Percentiles rank a stretch among this genome's conserved stretches.
These are phyloP conservation scores for Fusarium hostae DNA, from an alignment of 2,329 filamentous ascomycete genomes.

Conservation along the genomic window DNA sequence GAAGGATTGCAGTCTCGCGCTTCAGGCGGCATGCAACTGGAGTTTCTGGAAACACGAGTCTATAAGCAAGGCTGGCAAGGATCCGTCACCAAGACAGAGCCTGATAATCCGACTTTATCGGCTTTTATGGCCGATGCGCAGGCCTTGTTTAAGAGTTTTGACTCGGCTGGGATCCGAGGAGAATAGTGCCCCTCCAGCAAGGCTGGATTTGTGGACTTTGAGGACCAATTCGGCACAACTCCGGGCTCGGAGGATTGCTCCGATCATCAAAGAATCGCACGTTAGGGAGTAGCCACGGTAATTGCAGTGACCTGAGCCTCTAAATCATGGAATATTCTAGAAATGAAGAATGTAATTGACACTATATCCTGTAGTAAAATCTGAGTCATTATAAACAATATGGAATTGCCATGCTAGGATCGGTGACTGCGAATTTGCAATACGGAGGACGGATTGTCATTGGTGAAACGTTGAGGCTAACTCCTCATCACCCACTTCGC, in stretches of 20 bases:
- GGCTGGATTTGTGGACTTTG: neutral
- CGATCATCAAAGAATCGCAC: rapidly evolving
- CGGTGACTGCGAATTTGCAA: neutral
- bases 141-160: neutral
- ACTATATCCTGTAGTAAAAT: neutral
- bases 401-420: rapidly evolving
- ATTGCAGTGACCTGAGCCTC: too few species aligned
- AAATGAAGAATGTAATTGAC: rapidly evolving
- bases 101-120: neutral
- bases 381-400: rapidly evolving
- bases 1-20: neutral
- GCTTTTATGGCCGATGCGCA: neutral
- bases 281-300: too few species aligned
- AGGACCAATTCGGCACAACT: neutral
- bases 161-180: rapidly evolving
- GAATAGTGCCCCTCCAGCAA: rapidly evolving
- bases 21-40: neutral
- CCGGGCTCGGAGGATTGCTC: neutral
- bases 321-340: neutral
- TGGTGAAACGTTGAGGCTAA: neutral
- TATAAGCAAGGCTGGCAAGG: conserved; percentile 24
- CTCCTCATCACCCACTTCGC: neutral
- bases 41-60: conserved; percentile 11
- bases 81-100: conserved; percentile 3
- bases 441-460: rapidly evolving